Percentiles rank a stretch among this genome's conserved stretches.
Evolutionary conservation across 164 flowering plant genomes (phyloP).

Genomic region (Tetrastigma voinierianum): DNA sequence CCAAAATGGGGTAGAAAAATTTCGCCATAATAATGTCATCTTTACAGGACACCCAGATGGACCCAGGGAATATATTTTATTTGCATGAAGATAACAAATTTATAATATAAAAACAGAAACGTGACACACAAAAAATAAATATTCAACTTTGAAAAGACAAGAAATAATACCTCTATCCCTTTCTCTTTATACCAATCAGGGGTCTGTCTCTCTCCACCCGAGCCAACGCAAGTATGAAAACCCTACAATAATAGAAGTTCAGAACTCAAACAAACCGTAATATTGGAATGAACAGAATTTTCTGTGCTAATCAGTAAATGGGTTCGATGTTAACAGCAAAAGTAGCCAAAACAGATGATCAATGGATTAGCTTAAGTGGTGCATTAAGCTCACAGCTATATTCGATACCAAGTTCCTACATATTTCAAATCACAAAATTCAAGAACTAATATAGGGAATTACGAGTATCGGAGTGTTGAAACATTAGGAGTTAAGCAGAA

Average conservation of each 20-base stretch:
- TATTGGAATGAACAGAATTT: no score
- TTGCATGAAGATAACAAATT: not conserved
- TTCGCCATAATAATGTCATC: no score
- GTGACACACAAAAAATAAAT: constrained; percentile 2
- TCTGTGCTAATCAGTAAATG: no score
- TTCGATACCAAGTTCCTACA: no score
- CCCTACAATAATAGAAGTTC: constrained; percentile 52
- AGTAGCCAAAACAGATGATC: no score
- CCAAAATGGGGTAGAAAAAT: no score
- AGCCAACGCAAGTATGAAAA: constrained; percentile 97
- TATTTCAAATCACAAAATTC: no score
- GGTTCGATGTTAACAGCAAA: no score
- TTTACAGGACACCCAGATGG: not conserved
- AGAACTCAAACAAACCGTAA: not conserved
- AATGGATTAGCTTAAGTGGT: no score
- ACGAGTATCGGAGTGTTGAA: no score
- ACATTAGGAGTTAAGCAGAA: not conserved
- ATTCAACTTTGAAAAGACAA: constrained; percentile 1
- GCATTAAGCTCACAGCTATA: no score
- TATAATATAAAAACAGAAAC: not conserved
- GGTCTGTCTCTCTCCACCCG: constrained; percentile 95
- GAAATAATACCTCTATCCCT: constrained; percentile 75
- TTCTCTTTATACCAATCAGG: constrained; percentile 96
- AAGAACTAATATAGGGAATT: no score
- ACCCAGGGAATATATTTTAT: not conserved